These are phyloP conservation scores for Paraconiothyrium brasiliense DNA, from an alignment of 2,329 filamentous ascomycete genomes.

Conservation along the genomic window DNA sequence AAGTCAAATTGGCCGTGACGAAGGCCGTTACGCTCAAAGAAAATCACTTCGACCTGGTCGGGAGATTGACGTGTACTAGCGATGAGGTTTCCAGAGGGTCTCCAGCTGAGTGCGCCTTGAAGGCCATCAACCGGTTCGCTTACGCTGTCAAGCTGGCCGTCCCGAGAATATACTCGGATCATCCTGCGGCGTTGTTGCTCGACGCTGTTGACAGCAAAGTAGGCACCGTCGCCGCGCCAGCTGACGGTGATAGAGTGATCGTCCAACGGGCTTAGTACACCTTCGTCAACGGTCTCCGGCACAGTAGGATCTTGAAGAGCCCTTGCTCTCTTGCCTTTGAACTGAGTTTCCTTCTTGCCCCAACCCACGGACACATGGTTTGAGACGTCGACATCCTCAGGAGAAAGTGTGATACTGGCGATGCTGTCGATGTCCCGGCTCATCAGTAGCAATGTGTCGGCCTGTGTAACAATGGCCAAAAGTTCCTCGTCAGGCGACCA, in stretches of 20 bases:
- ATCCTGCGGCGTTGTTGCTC: conserved; percentile 75
- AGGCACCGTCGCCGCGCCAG: conserved; percentile 95
- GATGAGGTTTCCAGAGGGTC: conserved; percentile 88
- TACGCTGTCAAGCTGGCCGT: conserved; percentile 89
- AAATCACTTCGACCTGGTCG: conserved; percentile 81
- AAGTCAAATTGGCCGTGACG: conserved; percentile 95
- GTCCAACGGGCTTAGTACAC: conserved; percentile 77
- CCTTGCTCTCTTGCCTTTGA: conserved; percentile 88
- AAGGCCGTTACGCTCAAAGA: conserved; percentile 97
- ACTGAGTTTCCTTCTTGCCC: conserved; percentile 98
- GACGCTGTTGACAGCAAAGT: conserved; percentile 85
- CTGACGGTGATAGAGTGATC: conserved; percentile 77
- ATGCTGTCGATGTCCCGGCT: conserved; percentile 88
- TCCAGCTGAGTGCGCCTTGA: conserved; percentile 89
- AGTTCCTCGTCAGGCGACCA: conserved; percentile 98
- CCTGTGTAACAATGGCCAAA: conserved; percentile 81
- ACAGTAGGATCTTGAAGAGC: conserved; percentile 93
- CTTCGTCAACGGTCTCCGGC: conserved; percentile 89
- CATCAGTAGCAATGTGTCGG: conserved; percentile 87
- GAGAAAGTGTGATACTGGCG: conserved; percentile 74
- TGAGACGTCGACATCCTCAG: conserved; percentile 83
- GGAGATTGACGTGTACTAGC: conserved; percentile 81
- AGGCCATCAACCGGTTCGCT: conserved; percentile 94
- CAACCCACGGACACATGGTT: conserved; percentile 97
- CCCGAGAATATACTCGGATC: conserved; percentile 88